Evolutionary conservation across 495 filamentous ascomycete species (phyloP).

Genomic region (Lasiosphaeriaceae sp.): DNA sequence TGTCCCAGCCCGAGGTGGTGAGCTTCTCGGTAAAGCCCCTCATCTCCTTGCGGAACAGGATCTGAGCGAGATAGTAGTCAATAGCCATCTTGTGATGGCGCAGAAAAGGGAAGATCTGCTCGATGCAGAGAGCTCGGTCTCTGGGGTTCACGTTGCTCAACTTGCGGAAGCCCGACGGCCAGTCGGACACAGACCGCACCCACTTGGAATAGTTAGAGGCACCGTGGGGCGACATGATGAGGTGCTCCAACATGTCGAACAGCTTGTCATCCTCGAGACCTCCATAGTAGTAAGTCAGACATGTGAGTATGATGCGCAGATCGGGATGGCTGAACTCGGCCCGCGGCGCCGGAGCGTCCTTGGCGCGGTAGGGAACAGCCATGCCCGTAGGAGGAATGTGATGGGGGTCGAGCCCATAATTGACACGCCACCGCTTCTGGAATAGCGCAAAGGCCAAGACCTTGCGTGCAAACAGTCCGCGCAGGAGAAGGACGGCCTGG

Average conservation of each 20-base stretch:
- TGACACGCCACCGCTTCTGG: constrained; percentile 60
- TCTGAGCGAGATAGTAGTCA: constrained; percentile 56
- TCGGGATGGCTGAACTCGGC: constrained; percentile 72
- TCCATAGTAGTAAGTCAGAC: constrained; percentile 60
- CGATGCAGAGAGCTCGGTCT: background rate
- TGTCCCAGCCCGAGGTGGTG: constrained; percentile 63
- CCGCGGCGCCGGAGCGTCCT: constrained; percentile 54
- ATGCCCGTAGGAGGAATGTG: constrained; percentile 40
- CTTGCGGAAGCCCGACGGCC: constrained; percentile 27
- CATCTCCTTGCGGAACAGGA: constrained; percentile 61
- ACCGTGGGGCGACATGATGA: constrained; percentile 52
- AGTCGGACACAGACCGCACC: constrained; percentile 41
- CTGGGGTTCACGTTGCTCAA: background rate
- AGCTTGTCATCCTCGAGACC: constrained; percentile 55
- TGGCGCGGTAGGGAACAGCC: constrained; percentile 66
- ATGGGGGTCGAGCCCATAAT: constrained; percentile 53
- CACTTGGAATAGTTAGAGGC: constrained; percentile 39
- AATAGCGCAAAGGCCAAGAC: constrained; percentile 53
- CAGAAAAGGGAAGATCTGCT: constrained; percentile 30
- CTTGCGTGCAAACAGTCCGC: constrained; percentile 53
- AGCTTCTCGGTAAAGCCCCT: constrained; percentile 59
- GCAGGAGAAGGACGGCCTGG: constrained; percentile 47
- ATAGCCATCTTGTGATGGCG: constrained; percentile 47
- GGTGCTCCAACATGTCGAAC: constrained; percentile 38
- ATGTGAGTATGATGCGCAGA: constrained; percentile 58